Evolutionary conservation across 108 stramenopile genomes (phyloP).

Genomic region (Schizochytrium sp.): DNA sequence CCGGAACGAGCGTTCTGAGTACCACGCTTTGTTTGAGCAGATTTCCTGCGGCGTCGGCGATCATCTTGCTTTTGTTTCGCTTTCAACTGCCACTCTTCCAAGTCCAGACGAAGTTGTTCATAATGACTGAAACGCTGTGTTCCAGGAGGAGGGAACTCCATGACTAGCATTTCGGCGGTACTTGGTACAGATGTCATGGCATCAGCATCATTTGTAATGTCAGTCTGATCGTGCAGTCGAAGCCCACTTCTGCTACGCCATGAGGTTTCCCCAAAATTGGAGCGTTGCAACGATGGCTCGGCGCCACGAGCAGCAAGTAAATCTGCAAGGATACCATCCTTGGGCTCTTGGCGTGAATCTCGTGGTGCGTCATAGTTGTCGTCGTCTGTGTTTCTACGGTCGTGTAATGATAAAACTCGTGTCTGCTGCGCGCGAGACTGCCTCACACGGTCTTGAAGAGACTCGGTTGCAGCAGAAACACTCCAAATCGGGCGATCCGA

Average conservation of each 20-base stretch:
- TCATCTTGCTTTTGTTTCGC: background rate
- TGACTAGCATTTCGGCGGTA: background rate
- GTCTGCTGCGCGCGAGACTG: conserved; percentile 3
- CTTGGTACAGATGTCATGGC: background rate
- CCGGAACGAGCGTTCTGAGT: too few species aligned
- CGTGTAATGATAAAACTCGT: background rate
- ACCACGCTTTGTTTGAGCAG: background rate
- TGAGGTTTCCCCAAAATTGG: too few species aligned
- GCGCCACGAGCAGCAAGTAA: too few species aligned
- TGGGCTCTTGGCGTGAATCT: too few species aligned
- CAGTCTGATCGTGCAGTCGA: too few species aligned
- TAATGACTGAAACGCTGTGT: background rate
- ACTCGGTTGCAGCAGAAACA: background rate
- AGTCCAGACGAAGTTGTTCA: background rate
- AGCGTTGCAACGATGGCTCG: too few species aligned
- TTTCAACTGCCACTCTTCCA: background rate
- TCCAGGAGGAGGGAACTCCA: background rate
- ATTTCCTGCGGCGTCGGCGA: background rate
- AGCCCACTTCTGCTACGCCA: too few species aligned
- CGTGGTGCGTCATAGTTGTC: too few species aligned
- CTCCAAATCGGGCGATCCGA: conserved; percentile 35
- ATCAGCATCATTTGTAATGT: too few species aligned
- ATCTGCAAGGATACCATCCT: too few species aligned
- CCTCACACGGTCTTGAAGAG: background rate
- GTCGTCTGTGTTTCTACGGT: background rate